Conservation (phyloP, 495 filamentous ascomycete species). For the Daldinia decipiens region DNA sequence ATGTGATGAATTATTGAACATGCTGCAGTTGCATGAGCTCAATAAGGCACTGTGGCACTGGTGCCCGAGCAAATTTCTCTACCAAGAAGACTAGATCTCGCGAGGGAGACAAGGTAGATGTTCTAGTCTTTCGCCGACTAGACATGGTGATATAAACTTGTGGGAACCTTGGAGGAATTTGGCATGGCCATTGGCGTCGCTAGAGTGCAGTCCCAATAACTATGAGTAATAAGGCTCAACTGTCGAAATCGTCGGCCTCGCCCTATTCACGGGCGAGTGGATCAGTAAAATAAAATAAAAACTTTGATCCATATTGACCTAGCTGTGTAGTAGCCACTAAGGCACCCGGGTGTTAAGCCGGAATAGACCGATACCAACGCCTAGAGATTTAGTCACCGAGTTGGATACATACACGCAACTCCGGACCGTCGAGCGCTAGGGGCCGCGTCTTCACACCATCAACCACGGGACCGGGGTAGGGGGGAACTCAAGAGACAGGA, state of each 20-base stretch:
- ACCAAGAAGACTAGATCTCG: slow-evolving; percentile 17
- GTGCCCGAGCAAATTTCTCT: slow-evolving; percentile 9
- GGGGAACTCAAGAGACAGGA: slow-evolving; percentile 3
- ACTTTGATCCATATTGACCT: slow-evolving; percentile 6
- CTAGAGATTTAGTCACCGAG: slow-evolving; percentile 20
- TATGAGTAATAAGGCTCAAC: slow-evolving; percentile 9
- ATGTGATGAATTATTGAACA: slow-evolving; percentile 8
- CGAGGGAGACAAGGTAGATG: slow-evolving; percentile 22
- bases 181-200: slow-evolving; percentile 6
- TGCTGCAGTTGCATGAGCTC: slow-evolving; percentile 6
- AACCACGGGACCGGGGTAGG: slow-evolving; percentile 5
- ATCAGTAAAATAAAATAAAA: slow-evolving; percentile 2
- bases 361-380: slow-evolving; percentile 22
- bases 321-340: slow-evolving; percentile 10
- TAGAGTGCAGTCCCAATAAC: neutral
- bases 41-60: slow-evolving; percentile 7
- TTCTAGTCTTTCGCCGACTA: slow-evolving; percentile 24
- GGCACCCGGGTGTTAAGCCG: slow-evolving; percentile 21
- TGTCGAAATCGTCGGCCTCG: slow-evolving; percentile 1
- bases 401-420: slow-evolving; percentile 28
- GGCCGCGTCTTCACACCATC: slow-evolving; percentile 29
- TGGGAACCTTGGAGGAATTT: slow-evolving; percentile 18
- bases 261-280: slow-evolving; percentile 18
- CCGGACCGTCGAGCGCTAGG: slow-evolving; percentile 33
- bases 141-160: neutral